Evolutionary conservation across 2,329 filamentous ascomycete species (phyloP).

Genomic region (Penicillium sp.): DNA sequence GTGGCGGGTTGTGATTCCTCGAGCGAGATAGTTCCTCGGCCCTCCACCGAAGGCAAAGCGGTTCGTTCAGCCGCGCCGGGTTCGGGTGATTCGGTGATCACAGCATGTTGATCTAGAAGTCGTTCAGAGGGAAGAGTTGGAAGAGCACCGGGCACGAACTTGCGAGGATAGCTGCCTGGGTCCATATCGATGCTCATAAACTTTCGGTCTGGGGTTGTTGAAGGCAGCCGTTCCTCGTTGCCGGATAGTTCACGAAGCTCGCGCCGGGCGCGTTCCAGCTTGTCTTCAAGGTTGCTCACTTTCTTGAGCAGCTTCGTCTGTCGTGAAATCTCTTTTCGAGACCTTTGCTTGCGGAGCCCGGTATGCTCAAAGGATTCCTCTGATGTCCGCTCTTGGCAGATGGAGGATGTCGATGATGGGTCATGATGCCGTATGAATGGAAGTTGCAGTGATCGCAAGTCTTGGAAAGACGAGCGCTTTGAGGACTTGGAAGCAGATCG

Average conservation of each 20-base stretch:
- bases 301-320: constrained; percentile 61
- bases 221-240: constrained; percentile 33
- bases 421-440: constrained; percentile 35
- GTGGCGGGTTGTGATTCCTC: constrained; percentile 10
- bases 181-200: constrained; percentile 29
- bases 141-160: constrained; percentile 47
- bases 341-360: constrained; percentile 51
- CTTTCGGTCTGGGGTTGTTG: constrained; percentile 14
- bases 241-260: constrained; percentile 55
- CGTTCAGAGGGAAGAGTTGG: constrained; percentile 51
- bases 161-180: constrained; percentile 30
- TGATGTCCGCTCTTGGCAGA: constrained; percentile 21
- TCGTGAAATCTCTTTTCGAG: constrained; percentile 59
- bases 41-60: constrained; percentile 19
- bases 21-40: constrained; percentile 15
- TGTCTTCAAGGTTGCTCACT: constrained; percentile 62
- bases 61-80: constrained; percentile 10
- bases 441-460: constrained; percentile 38
- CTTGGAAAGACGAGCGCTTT: constrained; percentile 38
- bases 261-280: constrained; percentile 57
- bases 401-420: constrained; percentile 21
- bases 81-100: constrained; percentile 17
- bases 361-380: constrained; percentile 27
- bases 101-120: constrained; percentile 40
- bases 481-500: constrained; percentile 29